Evolutionary conservation across 257 asterid genomes (phyloP).

Genomic region (Henckelia pumila): DNA sequence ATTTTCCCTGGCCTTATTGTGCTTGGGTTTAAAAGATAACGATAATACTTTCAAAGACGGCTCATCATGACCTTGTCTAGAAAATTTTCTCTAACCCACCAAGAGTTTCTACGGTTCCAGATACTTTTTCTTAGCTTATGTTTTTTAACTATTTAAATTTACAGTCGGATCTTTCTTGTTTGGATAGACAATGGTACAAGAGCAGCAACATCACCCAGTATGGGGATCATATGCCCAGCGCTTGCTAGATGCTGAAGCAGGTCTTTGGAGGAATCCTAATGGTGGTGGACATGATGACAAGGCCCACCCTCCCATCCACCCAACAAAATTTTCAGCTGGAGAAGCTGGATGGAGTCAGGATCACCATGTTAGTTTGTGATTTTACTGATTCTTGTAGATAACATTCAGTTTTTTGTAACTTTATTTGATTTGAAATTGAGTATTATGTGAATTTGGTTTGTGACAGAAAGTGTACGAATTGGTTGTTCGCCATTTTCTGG

Average conservation of each 20-base stretch:
- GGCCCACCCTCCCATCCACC: conserved; percentile 99
- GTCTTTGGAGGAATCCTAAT: conserved; percentile 86
- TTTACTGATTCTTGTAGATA: conserved; percentile 14
- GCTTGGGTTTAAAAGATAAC: conserved; percentile 11
- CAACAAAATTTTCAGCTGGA: conserved; percentile 91
- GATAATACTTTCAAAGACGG: conserved; percentile 15
- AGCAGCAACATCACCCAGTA: conserved; percentile 78
- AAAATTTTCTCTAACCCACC: not conserved
- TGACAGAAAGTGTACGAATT: conserved; percentile 87
- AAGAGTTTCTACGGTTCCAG: not conserved
- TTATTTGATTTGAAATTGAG: conserved; percentile 18
- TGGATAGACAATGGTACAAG: conserved; percentile 77
- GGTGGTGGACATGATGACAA: conserved; percentile 96
- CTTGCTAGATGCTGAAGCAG: conserved; percentile 76
- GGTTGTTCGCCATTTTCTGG: conserved; percentile 97
- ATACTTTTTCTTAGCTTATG: not conserved
- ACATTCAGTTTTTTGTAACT: conserved; percentile 3
- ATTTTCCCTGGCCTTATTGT: conserved; percentile 1
- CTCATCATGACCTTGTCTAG: conserved; percentile 13
- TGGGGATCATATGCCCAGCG: conserved; percentile 93
- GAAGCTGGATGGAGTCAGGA: conserved; percentile 92
- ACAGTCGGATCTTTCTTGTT: conserved; percentile 25
- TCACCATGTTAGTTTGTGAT: conserved; percentile 70
- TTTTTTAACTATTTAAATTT: not conserved
- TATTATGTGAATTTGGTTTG: conserved; percentile 25